Evolutionary conservation across 345 rosid genomes (phyloP).

Genomic region (Eucalyptus coolabah): DNA sequence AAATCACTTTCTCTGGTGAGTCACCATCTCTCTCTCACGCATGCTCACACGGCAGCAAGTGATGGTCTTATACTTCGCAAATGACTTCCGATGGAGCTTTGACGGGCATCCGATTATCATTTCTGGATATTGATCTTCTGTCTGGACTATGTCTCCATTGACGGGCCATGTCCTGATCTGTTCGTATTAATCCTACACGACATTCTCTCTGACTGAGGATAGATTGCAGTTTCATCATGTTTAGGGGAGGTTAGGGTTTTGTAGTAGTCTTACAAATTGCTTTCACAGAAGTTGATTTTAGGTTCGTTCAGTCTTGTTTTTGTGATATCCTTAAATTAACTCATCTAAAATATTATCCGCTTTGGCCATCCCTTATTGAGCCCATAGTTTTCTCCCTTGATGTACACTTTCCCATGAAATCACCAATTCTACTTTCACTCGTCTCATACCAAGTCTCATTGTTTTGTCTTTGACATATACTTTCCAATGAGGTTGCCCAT

Average conservation of each 20-base stretch:
- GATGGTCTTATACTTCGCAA: not conserved
- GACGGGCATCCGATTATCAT: not conserved
- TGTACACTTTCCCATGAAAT: no score
- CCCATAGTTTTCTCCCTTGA: no score
- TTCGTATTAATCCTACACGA: not conserved
- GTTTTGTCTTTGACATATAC: no score
- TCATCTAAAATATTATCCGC: no score
- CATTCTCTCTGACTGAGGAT: not conserved
- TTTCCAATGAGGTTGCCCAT: no score
- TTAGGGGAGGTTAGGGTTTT: not conserved
- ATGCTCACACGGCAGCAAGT: not conserved
- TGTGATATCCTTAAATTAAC: no score
- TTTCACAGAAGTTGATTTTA: not conserved
- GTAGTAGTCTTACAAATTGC: not conserved
- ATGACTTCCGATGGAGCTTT: not conserved
- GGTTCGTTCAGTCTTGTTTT: not conserved
- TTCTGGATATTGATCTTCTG: not conserved
- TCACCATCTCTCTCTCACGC: not conserved
- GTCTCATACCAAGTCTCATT: no score
- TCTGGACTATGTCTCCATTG: not conserved
- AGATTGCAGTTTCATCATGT: not conserved
- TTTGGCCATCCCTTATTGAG: no score
- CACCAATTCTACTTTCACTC: no score
- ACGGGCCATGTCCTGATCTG: not conserved
- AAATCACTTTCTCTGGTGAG: not conserved